phyloP scores from a whole-genome alignment of 768 basidiomycete species.

The Calocera viscosa region DNA sequence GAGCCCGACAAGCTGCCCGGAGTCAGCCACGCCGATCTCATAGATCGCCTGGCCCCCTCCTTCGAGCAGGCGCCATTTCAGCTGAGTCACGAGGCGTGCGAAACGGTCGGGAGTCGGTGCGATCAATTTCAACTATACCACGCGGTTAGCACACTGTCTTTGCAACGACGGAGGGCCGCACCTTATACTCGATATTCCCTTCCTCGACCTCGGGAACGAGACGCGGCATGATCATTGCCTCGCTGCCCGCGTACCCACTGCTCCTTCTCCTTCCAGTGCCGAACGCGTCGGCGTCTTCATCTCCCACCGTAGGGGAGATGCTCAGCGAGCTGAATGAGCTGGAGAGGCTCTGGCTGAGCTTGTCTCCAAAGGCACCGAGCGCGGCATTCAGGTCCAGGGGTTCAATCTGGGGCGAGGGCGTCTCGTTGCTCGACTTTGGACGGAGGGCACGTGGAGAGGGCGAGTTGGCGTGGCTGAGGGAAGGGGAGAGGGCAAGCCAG shows the following conservation, averaged over 20 bases:
- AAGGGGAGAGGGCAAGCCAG: not conserved
- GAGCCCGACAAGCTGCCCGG: slow-evolving; percentile 75
- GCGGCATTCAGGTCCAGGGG: not conserved
- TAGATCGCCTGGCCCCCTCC: slow-evolving; percentile 77
- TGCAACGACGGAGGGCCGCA: not conserved
- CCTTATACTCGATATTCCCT: slow-evolving; percentile 89
- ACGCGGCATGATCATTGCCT: slow-evolving; percentile 36
- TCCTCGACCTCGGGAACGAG: slow-evolving; percentile 67
- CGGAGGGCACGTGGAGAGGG: not conserved
- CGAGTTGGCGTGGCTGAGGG: not conserved
- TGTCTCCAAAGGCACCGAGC: not conserved
- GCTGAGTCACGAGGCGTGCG: slow-evolving; percentile 68
- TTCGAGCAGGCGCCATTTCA: slow-evolving; percentile 86
- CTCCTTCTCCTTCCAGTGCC: not conserved
- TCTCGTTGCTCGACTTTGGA: not conserved
- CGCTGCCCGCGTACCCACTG: not conserved
- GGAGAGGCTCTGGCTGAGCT: not conserved
- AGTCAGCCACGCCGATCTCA: slow-evolving; percentile 70
- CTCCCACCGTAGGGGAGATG: not conserved
- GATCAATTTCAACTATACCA: slow-evolving; percentile 52
- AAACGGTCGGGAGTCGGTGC: slow-evolving; percentile 39
- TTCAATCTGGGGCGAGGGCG: not conserved
- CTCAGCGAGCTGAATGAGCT: not conserved
- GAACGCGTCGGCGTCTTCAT: not conserved
- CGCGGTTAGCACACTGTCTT: not conserved